Conservation (phyloP, 768 basidiomycete species). For the Tephrocybe sp. region DNA sequence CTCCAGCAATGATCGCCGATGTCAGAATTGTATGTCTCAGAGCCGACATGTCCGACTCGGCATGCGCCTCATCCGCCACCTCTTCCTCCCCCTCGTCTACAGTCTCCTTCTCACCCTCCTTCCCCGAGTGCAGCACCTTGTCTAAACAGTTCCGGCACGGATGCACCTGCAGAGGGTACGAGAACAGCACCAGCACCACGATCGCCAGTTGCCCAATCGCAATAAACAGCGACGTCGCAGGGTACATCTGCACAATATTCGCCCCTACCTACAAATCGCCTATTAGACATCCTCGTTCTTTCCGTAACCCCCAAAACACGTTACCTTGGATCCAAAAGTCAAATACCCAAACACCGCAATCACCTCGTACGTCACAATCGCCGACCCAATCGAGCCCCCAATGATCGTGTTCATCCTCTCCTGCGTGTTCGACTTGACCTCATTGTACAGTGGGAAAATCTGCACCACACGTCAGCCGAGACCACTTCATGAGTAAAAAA, state of each 20-base stretch:
- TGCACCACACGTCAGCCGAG: too few relatives aligned
- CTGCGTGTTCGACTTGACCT: constrained; percentile 81
- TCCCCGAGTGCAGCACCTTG: constrained; percentile 70
- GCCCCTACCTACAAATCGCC: constrained; percentile 69
- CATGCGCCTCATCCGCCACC: constrained; percentile 55
- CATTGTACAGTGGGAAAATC: constrained; percentile 95
- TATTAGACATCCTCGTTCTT: too few relatives aligned
- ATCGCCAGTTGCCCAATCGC: constrained; percentile 94
- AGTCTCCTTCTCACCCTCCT: constrained; percentile 28
- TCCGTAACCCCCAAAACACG: too few relatives aligned
- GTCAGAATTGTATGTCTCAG: constrained; percentile 74
- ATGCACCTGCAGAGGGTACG: constrained; percentile 92
- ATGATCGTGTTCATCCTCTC: constrained; percentile 85
- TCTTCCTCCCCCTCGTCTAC: constrained; percentile 45
- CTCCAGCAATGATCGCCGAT: constrained; percentile 55
- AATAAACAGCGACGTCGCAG: constrained; percentile 86
- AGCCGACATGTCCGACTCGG: constrained; percentile 58
- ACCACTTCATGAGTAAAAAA: too few relatives aligned
- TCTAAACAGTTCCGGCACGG: constrained; percentile 92
- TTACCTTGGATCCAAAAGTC: constrained; percentile 88
- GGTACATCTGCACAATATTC: constrained; percentile 96
- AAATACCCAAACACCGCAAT: constrained; percentile 90
- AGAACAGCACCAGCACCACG: constrained; percentile 85
- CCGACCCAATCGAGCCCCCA: constrained; percentile 81
- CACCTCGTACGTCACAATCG: constrained; percentile 82